phyloP scores from a whole-genome alignment of 1,284 basidiomycete genomes.

The Agroathelia rolfsii region DNA sequence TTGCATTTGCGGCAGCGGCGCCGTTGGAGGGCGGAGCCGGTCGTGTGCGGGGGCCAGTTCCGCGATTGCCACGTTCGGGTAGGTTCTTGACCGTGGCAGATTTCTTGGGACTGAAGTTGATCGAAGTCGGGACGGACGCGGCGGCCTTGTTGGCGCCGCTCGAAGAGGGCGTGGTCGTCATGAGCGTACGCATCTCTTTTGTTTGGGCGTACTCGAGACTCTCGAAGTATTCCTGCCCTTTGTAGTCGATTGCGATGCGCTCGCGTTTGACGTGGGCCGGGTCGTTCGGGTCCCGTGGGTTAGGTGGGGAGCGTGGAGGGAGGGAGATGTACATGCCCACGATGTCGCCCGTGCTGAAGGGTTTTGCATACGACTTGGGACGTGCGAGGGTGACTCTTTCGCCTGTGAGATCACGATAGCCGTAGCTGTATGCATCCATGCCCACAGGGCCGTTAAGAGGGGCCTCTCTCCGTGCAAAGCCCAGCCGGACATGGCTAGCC shows the following conservation, averaged over 20 bases:
- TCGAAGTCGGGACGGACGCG: conserved; percentile 43
- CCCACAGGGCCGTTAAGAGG: conserved; percentile 89
- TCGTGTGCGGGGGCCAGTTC: conserved; percentile 16
- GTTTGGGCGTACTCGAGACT: conserved; percentile 81
- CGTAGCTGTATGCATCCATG: conserved; percentile 91
- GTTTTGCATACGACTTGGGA: conserved; percentile 65
- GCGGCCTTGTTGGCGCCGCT: conserved; percentile 47
- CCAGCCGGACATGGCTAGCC: conserved; percentile 82
- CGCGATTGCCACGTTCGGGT: conserved; percentile 38
- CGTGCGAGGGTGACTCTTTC: conserved; percentile 84
- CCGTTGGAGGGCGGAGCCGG: conserved; percentile 21
- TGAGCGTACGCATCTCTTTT: conserved; percentile 90
- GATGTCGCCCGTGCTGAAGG: conserved; percentile 79
- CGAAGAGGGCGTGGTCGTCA: too few relatives aligned
- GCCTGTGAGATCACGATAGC: conserved; percentile 82
- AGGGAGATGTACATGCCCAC: conserved; percentile 91
- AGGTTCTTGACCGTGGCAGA: conserved; percentile 56
- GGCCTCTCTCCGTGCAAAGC: conserved; percentile 89
- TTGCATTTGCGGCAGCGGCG: conserved; percentile 22
- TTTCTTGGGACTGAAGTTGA: conserved; percentile 47
- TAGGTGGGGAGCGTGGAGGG: conserved; percentile 52
- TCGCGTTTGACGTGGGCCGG: conserved; percentile 74
- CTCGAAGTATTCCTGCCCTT: conserved; percentile 96
- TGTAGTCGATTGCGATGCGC: conserved; percentile 88
- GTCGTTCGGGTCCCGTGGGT: conserved; percentile 54